Evolutionary conservation across 495 filamentous ascomycete genomes (phyloP).

Genomic region (Hypomontagnella submonticulosa): DNA sequence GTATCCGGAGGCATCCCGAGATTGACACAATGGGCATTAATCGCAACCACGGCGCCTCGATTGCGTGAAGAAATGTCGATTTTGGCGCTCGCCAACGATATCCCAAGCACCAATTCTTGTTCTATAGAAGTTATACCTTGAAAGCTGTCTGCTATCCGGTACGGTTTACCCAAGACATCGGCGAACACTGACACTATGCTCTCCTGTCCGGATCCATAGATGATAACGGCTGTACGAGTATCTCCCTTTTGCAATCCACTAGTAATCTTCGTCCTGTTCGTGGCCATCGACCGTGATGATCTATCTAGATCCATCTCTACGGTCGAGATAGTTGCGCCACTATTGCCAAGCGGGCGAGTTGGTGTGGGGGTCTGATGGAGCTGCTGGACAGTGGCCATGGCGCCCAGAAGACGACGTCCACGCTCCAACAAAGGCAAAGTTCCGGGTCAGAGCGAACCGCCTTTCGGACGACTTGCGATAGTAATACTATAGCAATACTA

Average conservation of each 20-base stretch:
- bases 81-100: constrained; percentile 64
- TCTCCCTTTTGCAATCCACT: constrained; percentile 58
- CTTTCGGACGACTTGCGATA: constrained; percentile 15
- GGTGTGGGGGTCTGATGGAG: constrained; percentile 51
- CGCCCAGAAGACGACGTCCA: constrained; percentile 23
- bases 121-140: constrained; percentile 60
- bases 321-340: constrained; percentile 35
- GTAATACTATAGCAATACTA: constrained; percentile 19
- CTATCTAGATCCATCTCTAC: constrained; percentile 48
- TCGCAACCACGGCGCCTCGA: constrained; percentile 64
- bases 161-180: constrained; percentile 74
- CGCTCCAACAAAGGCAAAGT: constrained; percentile 11
- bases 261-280: constrained; percentile 45
- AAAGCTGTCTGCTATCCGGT: constrained; percentile 65
- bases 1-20: constrained; percentile 73
- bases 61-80: constrained; percentile 63
- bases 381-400: constrained; percentile 54
- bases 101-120: constrained; percentile 67
- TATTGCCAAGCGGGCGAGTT: constrained; percentile 47
- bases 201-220: constrained; percentile 70
- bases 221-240: constrained; percentile 66
- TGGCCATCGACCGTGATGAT: constrained; percentile 34
- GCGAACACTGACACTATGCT: constrained; percentile 74
- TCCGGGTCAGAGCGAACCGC: constrained; percentile 4
- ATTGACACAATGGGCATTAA: constrained; percentile 79